phyloP scores from a whole-genome alignment of 768 basidiomycete species.

The Collybia nuda region DNA sequence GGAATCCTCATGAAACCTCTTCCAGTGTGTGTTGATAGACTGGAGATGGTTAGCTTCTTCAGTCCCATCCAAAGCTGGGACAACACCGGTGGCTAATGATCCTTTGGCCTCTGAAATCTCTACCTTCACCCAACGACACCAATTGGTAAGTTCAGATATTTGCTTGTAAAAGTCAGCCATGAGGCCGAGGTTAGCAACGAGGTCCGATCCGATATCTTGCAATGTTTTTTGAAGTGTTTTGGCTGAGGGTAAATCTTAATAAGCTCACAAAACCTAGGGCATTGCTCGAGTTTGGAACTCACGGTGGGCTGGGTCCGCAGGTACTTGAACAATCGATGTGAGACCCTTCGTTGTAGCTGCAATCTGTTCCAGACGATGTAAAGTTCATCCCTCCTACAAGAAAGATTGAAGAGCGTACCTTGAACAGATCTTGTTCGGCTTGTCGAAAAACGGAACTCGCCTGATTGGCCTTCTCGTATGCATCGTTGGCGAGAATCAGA shows the following conservation, averaged over 20 bases:
- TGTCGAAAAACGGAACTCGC: slow-evolving; percentile 26
- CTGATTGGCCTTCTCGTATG: slow-evolving; percentile 23
- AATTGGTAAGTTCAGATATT: slow-evolving; percentile 23
- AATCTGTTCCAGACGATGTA: slow-evolving; percentile 22
- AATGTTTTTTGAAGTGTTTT: slow-evolving; percentile 29
- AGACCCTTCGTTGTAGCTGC: slow-evolving; percentile 38
- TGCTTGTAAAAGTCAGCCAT: slow-evolving; percentile 30
- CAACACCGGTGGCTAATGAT: slow-evolving; percentile 3
- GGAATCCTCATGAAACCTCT: slow-evolving; percentile 9
- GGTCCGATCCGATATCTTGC: slow-evolving; percentile 34
- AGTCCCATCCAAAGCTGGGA: slow-evolving; percentile 3
- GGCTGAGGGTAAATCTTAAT: slow-evolving; percentile 14
- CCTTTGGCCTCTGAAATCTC: slow-evolving; percentile 8
- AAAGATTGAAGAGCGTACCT: slow-evolving; percentile 19
- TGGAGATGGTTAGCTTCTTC: not conserved
- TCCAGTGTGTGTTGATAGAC: slow-evolving; percentile 10
- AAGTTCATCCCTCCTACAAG: not conserved
- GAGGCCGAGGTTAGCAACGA: slow-evolving; percentile 36
- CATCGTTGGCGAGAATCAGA: slow-evolving; percentile 23
- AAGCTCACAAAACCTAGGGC: not conserved
- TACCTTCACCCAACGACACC: slow-evolving; percentile 30
- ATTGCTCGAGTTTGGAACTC: slow-evolving; percentile 9
- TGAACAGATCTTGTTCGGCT: slow-evolving; percentile 35
- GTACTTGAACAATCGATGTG: slow-evolving; percentile 27
- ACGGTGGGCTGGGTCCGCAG: slow-evolving; percentile 35